phyloP scores from a whole-genome alignment of 2,329 filamentous ascomycete genomes.

The Beauveria medogensis region DNA sequence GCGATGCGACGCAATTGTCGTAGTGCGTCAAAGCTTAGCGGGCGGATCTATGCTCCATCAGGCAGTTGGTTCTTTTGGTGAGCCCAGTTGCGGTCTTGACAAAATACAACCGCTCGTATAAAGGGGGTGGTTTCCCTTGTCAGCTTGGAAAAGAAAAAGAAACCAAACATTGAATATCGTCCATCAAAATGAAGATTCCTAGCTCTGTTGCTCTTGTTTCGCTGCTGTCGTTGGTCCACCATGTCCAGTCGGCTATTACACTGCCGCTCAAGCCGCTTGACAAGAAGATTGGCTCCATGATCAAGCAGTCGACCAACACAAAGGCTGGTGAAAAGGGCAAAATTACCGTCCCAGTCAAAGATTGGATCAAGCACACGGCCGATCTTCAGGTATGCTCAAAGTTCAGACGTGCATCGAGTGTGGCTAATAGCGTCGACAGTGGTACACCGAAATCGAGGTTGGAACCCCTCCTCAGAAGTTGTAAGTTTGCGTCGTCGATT shows the following conservation, averaged over 20 bases:
- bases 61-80: conserved; percentile 5
- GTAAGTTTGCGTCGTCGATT: conserved; percentile 16
- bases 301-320: background rate
- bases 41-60: conserved; percentile 2
- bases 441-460: conserved; percentile 11
- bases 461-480: conserved; percentile 20
- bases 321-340: background rate
- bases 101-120: background rate
- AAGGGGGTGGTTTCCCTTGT: background rate
- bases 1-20: background rate
- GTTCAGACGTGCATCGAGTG: background rate
- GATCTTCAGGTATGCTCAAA: conserved; percentile 6
- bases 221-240: conserved; percentile 4
- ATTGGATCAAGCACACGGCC: conserved; percentile 8
- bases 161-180: background rate
- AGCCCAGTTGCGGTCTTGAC: background rate
- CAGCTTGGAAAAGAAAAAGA: background rate
- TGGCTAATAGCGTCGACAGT: conserved; percentile 3
- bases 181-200: conserved; percentile 1
- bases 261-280: conserved; percentile 7
- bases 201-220: background rate
- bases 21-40: background rate
- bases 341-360: conserved; percentile 4
- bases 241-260: conserved; percentile 9
- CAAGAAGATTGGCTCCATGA: background rate